Conservation (phyloP, 2,329 filamentous ascomycete genomes). For the Neoascochyta sp. region DNA sequence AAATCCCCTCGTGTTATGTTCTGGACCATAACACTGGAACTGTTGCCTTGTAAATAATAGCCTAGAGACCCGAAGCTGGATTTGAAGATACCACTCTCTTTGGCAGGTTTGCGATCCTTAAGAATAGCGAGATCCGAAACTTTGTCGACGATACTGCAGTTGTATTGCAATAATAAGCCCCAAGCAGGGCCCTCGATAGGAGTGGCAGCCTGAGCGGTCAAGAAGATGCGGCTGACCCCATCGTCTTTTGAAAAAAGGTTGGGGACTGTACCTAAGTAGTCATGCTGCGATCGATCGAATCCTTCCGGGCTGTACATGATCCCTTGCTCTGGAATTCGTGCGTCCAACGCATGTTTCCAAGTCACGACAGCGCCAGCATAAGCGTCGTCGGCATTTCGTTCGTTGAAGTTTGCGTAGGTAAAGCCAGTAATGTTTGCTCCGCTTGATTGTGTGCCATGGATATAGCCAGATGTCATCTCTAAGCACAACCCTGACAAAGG, state of each 20-base stretch:
- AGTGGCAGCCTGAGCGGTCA: slow-evolving; percentile 2
- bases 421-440: slow-evolving; percentile 2
- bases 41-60: too few species aligned
- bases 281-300: slow-evolving; percentile 2
- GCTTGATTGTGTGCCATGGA: slow-evolving; percentile 1
- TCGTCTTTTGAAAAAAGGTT: slow-evolving; percentile 1
- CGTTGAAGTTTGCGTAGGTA: slow-evolving; percentile 4
- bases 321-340: slow-evolving; percentile 1
- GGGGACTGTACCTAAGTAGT: slow-evolving; percentile 1
- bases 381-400: slow-evolving; percentile 1
- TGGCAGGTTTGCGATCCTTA: background rate
- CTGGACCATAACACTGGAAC: too few species aligned
- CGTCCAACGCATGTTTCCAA: slow-evolving; percentile 1
- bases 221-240: slow-evolving; percentile 1
- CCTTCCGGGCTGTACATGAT: slow-evolving; percentile 2
- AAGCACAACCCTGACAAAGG: slow-evolving; percentile 4
- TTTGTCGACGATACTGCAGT: slow-evolving; percentile 4
- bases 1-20: too few species aligned
- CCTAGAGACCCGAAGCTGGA: too few species aligned
- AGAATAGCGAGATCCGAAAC: slow-evolving; percentile 1
- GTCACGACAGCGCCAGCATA: background rate
- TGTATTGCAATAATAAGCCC: slow-evolving; percentile 6
- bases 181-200: slow-evolving; percentile 6
- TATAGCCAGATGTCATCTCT: slow-evolving; percentile 3
- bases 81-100: too few species aligned